Evolutionary conservation across 257 asterid species (phyloP).

Genomic region (Plantago major): DNA sequence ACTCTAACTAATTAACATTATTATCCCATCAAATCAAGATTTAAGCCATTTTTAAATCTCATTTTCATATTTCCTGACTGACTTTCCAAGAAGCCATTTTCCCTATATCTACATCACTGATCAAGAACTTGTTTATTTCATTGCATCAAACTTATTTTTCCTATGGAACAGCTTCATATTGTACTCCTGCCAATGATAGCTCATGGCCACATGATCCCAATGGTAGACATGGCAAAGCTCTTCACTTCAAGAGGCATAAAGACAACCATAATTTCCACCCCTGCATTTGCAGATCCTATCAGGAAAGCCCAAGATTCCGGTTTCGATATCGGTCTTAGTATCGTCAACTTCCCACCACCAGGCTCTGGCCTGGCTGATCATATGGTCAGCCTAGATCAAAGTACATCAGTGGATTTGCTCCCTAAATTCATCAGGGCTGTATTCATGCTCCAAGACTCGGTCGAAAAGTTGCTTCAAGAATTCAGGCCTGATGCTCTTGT

Average conservation of each 20-base stretch:
- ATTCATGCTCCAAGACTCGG: conserved; percentile 29
- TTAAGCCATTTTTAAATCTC: too few relatives aligned
- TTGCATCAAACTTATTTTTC: too few relatives aligned
- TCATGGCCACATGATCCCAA: conserved; percentile 61
- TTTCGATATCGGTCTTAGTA: conserved; percentile 24
- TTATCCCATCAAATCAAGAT: too few relatives aligned
- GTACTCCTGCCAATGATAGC: conserved; percentile 43
- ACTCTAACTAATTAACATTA: too few relatives aligned
- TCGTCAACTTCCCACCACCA: conserved; percentile 31
- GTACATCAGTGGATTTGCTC: conserved; percentile 1
- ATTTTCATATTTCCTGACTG: too few relatives aligned
- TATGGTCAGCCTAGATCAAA: conserved; percentile 31
- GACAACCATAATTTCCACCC: conserved; percentile 38
- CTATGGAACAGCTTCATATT: conserved; percentile 31
- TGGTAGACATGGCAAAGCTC: conserved; percentile 55
- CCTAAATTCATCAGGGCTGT: conserved; percentile 20
- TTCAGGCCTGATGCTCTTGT: conserved; percentile 30
- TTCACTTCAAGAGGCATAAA: conserved; percentile 43
- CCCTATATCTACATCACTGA: too few relatives aligned
- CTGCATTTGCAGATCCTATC: conserved; percentile 25
- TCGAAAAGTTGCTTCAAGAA: conserved; percentile 32
- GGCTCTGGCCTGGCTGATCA: conserved; percentile 35
- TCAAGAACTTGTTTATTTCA: neutral
- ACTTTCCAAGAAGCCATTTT: too few relatives aligned
- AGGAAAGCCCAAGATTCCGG: conserved; percentile 26